These are phyloP conservation scores for Penicillium paneum DNA, from an alignment of 2,329 filamentous ascomycete species.

Conservation along the genomic window DNA sequence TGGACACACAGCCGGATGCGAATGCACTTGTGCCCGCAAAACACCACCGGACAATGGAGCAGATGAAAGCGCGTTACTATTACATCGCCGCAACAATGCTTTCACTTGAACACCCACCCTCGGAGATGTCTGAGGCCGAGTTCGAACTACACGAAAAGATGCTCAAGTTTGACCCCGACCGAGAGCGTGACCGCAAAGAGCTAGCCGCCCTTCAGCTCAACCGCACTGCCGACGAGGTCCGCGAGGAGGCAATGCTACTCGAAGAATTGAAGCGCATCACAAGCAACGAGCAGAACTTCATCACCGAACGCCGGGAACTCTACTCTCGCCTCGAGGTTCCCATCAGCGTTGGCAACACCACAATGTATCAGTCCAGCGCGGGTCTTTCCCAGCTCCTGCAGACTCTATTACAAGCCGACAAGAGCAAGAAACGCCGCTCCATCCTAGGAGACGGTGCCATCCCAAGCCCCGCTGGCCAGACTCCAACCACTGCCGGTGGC, in stretches of 20 bases:
- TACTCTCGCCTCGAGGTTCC: slow-evolving; percentile 86
- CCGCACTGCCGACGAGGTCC: slow-evolving; percentile 79
- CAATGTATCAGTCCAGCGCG: slow-evolving; percentile 74
- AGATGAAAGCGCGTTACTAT: slow-evolving; percentile 89
- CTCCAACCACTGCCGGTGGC: slow-evolving; percentile 39
- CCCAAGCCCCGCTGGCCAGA: slow-evolving; percentile 55
- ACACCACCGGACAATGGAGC: slow-evolving; percentile 71
- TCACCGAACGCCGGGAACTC: slow-evolving; percentile 81
- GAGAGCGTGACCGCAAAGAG: slow-evolving; percentile 77
- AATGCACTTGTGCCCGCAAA: slow-evolving; percentile 38
- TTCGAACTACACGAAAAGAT: slow-evolving; percentile 81
- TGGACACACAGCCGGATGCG: slow-evolving; percentile 28
- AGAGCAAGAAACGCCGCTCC: slow-evolving; percentile 82
- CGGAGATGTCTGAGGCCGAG: slow-evolving; percentile 83
- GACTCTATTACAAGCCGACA: slow-evolving; percentile 77
- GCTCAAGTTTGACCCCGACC: slow-evolving; percentile 76
- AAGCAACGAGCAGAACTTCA: slow-evolving; percentile 77
- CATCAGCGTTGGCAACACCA: slow-evolving; percentile 64
- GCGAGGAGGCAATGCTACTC: slow-evolving; percentile 85
- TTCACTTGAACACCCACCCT: slow-evolving; percentile 71
- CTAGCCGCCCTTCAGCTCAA: slow-evolving; percentile 77
- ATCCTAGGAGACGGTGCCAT: slow-evolving; percentile 58
- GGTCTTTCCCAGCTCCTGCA: slow-evolving; percentile 78
- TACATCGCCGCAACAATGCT: slow-evolving; percentile 79
- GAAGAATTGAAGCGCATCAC: slow-evolving; percentile 90